Evolutionary conservation across 441 rosid genomes (phyloP).

Genomic region (Manihot esculenta): DNA sequence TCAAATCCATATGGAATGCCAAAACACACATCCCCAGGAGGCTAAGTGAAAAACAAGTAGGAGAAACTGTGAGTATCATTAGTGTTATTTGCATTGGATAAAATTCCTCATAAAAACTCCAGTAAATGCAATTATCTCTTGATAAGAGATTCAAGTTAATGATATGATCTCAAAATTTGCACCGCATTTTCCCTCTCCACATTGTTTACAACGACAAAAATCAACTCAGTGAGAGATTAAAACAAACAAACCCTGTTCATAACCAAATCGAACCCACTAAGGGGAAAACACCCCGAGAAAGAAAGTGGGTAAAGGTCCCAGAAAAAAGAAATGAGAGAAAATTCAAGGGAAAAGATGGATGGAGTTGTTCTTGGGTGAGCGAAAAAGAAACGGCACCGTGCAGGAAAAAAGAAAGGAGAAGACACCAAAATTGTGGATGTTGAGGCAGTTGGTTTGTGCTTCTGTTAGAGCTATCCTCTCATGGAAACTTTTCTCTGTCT

Average conservation of each 20-base stretch:
- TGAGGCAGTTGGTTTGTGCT: background rate
- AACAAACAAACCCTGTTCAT: background rate
- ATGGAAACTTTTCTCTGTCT: background rate
- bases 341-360: background rate
- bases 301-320: background rate
- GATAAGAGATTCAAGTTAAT: background rate
- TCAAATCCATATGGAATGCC: background rate
- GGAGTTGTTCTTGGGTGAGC: background rate
- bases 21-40: background rate
- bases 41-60: background rate
- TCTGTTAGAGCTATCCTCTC: constrained; percentile 11
- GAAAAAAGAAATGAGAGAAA: background rate
- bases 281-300: background rate
- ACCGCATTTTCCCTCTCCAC: background rate
- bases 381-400: constrained; percentile 9
- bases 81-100: background rate
- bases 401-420: constrained; percentile 25
- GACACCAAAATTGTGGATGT: constrained; percentile 17
- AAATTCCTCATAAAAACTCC: background rate
- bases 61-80: constrained; percentile 1
- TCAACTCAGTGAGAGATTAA: background rate
- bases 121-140: background rate
- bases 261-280: background rate
- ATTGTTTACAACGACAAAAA: constrained; percentile 10
- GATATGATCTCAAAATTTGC: background rate